A percentile compares a stretch with the other conserved stretches of the same genome.
Conservation (phyloP, 1,139 yeast species). For the Kodamaea arcana region DNA sequence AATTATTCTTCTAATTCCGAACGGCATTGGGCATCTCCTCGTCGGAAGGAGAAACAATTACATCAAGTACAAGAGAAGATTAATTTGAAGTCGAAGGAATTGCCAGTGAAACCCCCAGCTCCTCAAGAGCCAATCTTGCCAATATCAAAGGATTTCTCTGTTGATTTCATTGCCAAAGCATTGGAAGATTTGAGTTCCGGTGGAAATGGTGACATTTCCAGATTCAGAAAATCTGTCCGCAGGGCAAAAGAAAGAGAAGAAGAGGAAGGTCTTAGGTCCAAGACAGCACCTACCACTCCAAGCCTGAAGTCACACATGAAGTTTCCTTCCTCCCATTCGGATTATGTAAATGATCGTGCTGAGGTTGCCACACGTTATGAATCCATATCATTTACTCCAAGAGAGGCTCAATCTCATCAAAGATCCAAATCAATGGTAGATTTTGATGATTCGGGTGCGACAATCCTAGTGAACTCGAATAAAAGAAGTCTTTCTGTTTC, state of each 20-base stretch:
- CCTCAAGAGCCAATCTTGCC: conserved; percentile 23
- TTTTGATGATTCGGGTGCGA: conserved; percentile 14
- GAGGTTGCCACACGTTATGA: conserved; percentile 41
- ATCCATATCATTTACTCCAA: conserved; percentile 25
- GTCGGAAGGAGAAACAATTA: conserved; percentile 34
- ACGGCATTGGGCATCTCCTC: conserved; percentile 55
- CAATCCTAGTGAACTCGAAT: conserved; percentile 9
- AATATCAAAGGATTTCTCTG: conserved; percentile 42
- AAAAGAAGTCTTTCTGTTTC: conserved; percentile 22
- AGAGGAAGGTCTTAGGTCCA: conserved; percentile 7
- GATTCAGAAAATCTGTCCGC: conserved; percentile 39
- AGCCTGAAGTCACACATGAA: too few relatives aligned
- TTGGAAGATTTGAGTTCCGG: conserved; percentile 63
- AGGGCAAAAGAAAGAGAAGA: conserved; percentile 16
- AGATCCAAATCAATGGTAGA: conserved; percentile 45
- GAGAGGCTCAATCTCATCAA: conserved; percentile 7
- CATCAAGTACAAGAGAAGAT: conserved; percentile 39
- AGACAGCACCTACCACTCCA: conserved; percentile 19
- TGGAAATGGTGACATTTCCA: conserved; percentile 55
- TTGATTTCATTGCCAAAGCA: conserved; percentile 53
- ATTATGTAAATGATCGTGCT: conserved; percentile 31
- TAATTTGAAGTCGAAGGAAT: conserved; percentile 33
- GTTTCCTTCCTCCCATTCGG: conserved; percentile 16
- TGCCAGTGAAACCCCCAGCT: conserved; percentile 15
- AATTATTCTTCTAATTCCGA: conserved; percentile 24